Percentiles rank a stretch among this genome's conserved stretches.
These are phyloP conservation scores for Termitomyces heimii DNA, from an alignment of 768 basidiomycete genomes.

Conservation along the genomic window DNA sequence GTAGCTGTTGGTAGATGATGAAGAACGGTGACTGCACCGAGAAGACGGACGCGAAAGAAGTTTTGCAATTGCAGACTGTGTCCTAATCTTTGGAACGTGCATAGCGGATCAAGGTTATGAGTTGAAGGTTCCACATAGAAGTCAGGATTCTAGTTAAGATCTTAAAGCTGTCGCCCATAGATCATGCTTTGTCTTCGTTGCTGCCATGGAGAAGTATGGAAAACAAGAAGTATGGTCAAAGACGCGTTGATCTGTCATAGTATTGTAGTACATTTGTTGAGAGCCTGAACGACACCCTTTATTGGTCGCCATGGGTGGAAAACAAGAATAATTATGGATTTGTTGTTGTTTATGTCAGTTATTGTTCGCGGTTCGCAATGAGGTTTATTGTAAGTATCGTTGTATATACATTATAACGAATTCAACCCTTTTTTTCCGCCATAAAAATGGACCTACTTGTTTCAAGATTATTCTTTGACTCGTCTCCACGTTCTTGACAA, in stretches of 20 bases:
- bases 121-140: not conserved
- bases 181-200: not conserved
- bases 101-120: not conserved
- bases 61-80: not conserved
- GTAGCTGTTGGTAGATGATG: not conserved
- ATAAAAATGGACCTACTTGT: not conserved
- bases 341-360: not conserved
- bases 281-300: not conserved
- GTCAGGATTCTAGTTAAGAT: not conserved
- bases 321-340: not conserved
- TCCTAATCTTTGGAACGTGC: not conserved
- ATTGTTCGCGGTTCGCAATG: no score
- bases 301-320: not conserved
- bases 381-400: no score
- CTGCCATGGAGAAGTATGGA: not conserved
- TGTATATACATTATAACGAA: no score
- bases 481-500: not conserved
- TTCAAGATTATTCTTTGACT: not conserved
- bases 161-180: not conserved
- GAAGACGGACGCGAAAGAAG: not conserved
- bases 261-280: not conserved
- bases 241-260: not conserved
- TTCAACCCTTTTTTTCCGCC: not conserved
- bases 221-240: not conserved
- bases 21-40: not conserved